phyloP scores from a whole-genome alignment of 2,329 filamentous ascomycete species.

The Alternaria angustiovoidea region DNA sequence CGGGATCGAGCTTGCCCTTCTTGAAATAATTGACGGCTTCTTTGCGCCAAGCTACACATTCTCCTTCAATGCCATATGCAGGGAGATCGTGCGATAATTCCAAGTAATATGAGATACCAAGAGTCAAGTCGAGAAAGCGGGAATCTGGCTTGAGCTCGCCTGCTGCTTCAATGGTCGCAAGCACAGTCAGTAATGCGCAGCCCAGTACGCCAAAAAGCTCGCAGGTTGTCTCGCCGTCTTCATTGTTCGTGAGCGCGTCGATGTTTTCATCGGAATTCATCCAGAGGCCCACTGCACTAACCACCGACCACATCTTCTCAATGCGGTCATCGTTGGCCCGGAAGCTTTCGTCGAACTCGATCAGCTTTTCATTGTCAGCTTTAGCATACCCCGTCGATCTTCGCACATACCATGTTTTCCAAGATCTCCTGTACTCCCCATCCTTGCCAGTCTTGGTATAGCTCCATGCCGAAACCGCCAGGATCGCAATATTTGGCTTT shows the following conservation, averaged over 20 bases:
- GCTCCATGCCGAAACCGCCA: constrained; percentile 23
- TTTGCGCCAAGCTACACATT: constrained; percentile 19
- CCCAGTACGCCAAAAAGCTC: constrained; percentile 22
- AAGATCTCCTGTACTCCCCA: constrained; percentile 24
- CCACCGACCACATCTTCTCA: constrained; percentile 26
- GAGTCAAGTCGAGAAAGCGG: constrained; percentile 25
- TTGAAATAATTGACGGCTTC: constrained; percentile 24
- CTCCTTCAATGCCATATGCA: constrained; percentile 27
- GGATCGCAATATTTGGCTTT: constrained; percentile 25
- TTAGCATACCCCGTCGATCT: not conserved
- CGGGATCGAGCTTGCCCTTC: constrained; percentile 21
- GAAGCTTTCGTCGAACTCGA: constrained; percentile 25
- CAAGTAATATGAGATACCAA: constrained; percentile 28
- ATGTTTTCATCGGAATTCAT: constrained; percentile 11
- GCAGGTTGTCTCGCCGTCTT: constrained; percentile 18
- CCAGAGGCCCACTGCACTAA: constrained; percentile 26
- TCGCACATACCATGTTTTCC: constrained; percentile 21
- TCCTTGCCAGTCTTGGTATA: constrained; percentile 22
- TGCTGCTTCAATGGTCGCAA: constrained; percentile 20
- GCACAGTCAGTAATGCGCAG: constrained; percentile 26
- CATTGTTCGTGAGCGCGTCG: constrained; percentile 8
- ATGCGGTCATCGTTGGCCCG: constrained; percentile 9
- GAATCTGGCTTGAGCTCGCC: constrained; percentile 29
- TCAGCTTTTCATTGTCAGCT: constrained; percentile 13
- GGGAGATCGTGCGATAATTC: constrained; percentile 18